These are phyloP conservation scores for Solanum medicagineum DNA, from an alignment of 257 asterid genomes.

Conservation along the genomic window DNA sequence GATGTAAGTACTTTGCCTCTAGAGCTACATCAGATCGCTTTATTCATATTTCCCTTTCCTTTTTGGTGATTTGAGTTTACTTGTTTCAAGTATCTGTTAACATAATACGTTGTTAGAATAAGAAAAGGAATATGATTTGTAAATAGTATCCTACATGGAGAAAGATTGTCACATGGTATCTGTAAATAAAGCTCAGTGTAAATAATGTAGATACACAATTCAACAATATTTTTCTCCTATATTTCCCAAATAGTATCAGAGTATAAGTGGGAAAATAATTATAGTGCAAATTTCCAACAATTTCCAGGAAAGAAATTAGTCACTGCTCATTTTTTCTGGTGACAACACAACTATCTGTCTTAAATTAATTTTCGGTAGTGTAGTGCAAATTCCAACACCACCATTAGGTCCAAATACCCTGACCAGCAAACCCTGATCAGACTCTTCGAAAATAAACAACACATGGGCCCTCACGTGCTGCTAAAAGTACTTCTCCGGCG, in stretches of 20 bases:
- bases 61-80: background rate
- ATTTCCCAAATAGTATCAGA: background rate
- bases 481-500: background rate
- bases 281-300: background rate
- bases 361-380: background rate
- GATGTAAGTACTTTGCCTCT: conserved; percentile 42
- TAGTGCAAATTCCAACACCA: background rate
- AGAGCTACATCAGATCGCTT: background rate
- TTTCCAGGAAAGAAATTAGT: background rate
- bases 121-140: background rate
- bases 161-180: background rate
- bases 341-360: background rate
- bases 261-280: background rate
- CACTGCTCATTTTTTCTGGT: background rate
- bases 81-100: background rate
- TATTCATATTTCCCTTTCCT: conserved; percentile 4
- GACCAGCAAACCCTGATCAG: background rate
- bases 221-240: background rate
- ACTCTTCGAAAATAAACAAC: background rate
- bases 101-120: background rate
- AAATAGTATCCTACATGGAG: background rate
- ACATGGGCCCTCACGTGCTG: background rate
- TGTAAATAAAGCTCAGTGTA: no score
- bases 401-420: background rate
- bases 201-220: background rate